phyloP scores from a whole-genome alignment of 116 monocot species.

The Posidonia oceanica region DNA sequence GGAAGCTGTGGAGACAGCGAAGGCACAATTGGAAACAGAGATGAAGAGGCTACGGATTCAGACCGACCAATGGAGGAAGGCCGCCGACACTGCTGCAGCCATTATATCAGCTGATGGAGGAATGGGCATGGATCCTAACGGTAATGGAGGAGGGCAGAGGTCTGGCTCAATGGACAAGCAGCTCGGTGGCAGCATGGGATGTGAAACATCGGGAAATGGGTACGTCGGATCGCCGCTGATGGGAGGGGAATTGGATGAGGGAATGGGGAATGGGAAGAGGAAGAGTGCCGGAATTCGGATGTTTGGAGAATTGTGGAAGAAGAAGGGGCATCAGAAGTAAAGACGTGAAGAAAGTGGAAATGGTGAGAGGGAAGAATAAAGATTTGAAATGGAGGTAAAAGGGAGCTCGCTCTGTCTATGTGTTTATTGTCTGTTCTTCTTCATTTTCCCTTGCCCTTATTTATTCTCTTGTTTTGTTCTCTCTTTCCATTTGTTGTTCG shows the following conservation, averaged over 20 bases:
- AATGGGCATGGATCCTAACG: neutral
- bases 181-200: slow-evolving; percentile 9
- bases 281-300: slow-evolving; percentile 34
- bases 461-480: too few species aligned
- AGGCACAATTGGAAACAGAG: slow-evolving; percentile 45
- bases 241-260: slow-evolving; percentile 17
- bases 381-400: too few species aligned
- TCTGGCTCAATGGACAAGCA: slow-evolving; percentile 47
- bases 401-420: too few species aligned
- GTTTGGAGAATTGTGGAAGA: slow-evolving; percentile 73
- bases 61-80: slow-evolving; percentile 89
- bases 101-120: slow-evolving; percentile 26
- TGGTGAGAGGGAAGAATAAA: too few species aligned
- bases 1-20: slow-evolving; percentile 23
- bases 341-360: too few species aligned
- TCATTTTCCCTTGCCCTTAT: too few species aligned
- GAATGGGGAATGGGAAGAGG: slow-evolving; percentile 9
- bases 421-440: too few species aligned
- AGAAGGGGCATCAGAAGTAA: slow-evolving; percentile 35
- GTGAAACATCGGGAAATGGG: slow-evolving; percentile 1
- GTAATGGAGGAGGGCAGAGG: slow-evolving; percentile 7
- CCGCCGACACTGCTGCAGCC: slow-evolving; percentile 65
- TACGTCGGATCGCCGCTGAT: slow-evolving; percentile 23
- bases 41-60: slow-evolving; percentile 53
- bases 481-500: too few species aligned